Conservation (phyloP, 768 basidiomycete species). For the Rhodotorula toruloides region DNA sequence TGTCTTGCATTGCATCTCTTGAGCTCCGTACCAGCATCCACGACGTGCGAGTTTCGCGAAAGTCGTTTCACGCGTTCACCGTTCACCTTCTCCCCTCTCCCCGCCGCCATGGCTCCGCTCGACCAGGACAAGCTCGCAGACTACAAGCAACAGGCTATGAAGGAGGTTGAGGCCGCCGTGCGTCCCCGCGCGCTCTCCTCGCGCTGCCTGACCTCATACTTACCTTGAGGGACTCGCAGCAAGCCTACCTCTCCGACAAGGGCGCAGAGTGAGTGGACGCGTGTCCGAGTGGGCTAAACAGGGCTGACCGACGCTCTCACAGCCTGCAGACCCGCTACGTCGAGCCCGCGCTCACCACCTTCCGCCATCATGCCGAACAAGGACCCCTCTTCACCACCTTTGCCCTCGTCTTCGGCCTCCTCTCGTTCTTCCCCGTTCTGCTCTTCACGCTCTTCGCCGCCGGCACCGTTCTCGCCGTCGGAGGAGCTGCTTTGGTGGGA, state of each 20-base stretch:
- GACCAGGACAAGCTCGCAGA: background rate
- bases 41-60: too few species aligned
- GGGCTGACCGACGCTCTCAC: background rate
- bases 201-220: background rate
- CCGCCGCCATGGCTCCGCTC: background rate
- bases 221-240: background rate
- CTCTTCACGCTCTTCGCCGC: constrained; percentile 16
- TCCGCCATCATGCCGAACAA: background rate
- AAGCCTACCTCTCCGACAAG: background rate
- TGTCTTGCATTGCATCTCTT: too few species aligned
- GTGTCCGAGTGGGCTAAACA: background rate
- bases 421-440: constrained; percentile 20
- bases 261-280: background rate
- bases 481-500: constrained; percentile 9
- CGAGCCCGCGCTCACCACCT: constrained; percentile 11
- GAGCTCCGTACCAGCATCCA: too few species aligned
- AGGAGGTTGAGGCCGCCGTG: background rate
- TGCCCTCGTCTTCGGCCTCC: constrained; percentile 5
- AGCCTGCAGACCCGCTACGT: constrained; percentile 19
- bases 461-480: constrained; percentile 17
- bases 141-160: constrained; percentile 1
- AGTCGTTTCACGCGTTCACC: too few species aligned
- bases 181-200: background rate
- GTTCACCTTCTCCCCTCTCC: background rate
- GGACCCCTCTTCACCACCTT: constrained; percentile 18